Evolutionary conservation across 2,329 filamentous ascomycete species (phyloP).

Genomic region (Trichophyton schoenleinii): DNA sequence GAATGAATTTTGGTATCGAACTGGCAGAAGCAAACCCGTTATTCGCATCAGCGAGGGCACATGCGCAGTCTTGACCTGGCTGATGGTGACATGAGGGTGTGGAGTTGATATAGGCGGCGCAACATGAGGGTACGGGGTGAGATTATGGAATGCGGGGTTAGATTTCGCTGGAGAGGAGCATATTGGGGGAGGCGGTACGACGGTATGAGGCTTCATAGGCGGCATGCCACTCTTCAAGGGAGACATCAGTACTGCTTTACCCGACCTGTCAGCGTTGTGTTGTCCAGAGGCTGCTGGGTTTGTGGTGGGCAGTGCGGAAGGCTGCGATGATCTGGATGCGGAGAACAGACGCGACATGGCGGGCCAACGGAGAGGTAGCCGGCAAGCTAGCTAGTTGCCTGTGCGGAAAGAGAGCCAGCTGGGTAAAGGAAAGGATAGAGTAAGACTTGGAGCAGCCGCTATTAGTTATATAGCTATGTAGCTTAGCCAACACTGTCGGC

Average conservation of each 20-base stretch:
- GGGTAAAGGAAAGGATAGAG: neutral
- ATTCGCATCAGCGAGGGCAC: conserved; percentile 46
- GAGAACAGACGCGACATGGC: conserved; percentile 7
- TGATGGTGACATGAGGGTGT: conserved; percentile 41
- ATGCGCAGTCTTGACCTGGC: conserved; percentile 40
- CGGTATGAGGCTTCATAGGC: neutral
- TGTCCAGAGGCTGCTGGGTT: conserved; percentile 6
- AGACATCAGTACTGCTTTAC: neutral
- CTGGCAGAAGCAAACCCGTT: conserved; percentile 46
- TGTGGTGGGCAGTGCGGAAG: neutral
- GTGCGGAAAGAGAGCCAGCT: neutral
- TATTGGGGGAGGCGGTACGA: conserved; percentile 14
- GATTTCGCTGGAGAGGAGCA: conserved; percentile 6
- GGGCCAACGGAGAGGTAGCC: neutral
- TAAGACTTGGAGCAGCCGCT: neutral
- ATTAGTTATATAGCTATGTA: neutral
- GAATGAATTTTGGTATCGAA: conserved; percentile 49
- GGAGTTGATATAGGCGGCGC: conserved; percentile 20
- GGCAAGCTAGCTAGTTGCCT: neutral
- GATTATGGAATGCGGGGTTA: conserved; percentile 20
- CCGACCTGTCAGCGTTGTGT: neutral
- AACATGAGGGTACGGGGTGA: conserved; percentile 15
- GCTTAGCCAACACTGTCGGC: neutral
- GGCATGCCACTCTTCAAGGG: conserved; percentile 3
- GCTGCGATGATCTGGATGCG: neutral